Evolutionary conservation across 495 filamentous ascomycete genomes (phyloP).

Genomic region (Corynascus novoguineensis): DNA sequence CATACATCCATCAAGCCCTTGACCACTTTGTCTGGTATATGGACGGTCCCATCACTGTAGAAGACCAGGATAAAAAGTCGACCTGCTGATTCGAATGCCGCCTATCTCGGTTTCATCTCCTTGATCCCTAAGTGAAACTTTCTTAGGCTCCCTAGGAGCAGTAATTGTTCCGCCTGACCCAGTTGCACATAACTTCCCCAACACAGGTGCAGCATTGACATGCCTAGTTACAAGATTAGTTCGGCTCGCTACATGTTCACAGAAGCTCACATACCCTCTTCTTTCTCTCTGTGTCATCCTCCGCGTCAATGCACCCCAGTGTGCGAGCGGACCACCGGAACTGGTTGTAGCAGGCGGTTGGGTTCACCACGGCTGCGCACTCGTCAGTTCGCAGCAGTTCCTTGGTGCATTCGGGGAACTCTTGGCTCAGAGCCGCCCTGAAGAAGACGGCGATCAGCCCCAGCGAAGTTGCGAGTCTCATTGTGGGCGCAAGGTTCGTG

Average conservation of each 20-base stretch:
- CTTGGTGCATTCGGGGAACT: constrained; percentile 28
- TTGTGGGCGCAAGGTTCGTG: background rate
- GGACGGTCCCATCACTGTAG: too few relatives aligned
- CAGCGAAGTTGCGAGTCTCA: constrained; percentile 30
- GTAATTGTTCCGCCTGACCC: constrained; percentile 23
- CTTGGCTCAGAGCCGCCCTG: constrained; percentile 25
- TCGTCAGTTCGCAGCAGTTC: constrained; percentile 35
- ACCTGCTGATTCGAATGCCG: too few relatives aligned
- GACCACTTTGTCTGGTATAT: too few relatives aligned
- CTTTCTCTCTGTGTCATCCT: constrained; percentile 29
- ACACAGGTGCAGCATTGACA: constrained; percentile 39
- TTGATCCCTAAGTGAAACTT: background rate
- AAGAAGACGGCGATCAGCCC: constrained; percentile 24
- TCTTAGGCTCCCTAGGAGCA: background rate
- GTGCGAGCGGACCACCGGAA: constrained; percentile 35
- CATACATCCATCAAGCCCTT: too few relatives aligned
- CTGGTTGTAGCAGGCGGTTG: constrained; percentile 44
- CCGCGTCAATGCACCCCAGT: constrained; percentile 37
- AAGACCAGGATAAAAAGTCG: too few relatives aligned
- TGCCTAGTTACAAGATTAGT: constrained; percentile 21
- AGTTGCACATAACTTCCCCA: constrained; percentile 33
- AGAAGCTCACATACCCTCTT: constrained; percentile 24
- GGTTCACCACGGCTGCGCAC: constrained; percentile 39
- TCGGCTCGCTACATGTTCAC: background rate
- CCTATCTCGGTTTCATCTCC: too few relatives aligned